Evolutionary conservation across 495 filamentous ascomycete genomes (phyloP).

Genomic region (Penicillium canariense): DNA sequence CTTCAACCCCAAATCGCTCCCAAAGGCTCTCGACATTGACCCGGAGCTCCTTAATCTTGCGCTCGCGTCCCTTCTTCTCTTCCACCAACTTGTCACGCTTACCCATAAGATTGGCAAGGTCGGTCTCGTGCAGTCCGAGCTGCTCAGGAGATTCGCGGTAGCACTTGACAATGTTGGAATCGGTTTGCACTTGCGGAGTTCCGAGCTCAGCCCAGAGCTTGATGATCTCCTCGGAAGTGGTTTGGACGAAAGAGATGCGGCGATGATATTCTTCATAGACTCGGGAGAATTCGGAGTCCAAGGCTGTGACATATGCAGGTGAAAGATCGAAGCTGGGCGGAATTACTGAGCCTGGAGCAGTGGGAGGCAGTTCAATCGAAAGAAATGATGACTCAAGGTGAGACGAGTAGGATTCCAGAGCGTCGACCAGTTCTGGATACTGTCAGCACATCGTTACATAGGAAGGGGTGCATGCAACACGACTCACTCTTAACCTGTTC

Average conservation of each 20-base stretch:
- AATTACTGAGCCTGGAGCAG: slow-evolving; percentile 68
- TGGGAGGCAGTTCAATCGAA: slow-evolving; percentile 76
- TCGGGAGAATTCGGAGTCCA: slow-evolving; percentile 87
- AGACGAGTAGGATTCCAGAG: slow-evolving; percentile 89
- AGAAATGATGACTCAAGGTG: slow-evolving; percentile 88
- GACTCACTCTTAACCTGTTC: slow-evolving; percentile 91
- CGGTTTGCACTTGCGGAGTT: slow-evolving; percentile 88
- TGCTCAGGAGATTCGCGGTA: slow-evolving; percentile 90
- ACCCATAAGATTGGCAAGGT: slow-evolving; percentile 66
- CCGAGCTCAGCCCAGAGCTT: slow-evolving; percentile 94
- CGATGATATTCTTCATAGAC: slow-evolving; percentile 94
- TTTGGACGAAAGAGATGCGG: slow-evolving; percentile 70
- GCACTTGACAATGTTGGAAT: slow-evolving; percentile 77
- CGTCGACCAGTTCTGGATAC: slow-evolving; percentile 77
- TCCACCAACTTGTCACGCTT: slow-evolving; percentile 84
- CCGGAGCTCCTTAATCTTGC: slow-evolving; percentile 73
- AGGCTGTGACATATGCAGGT: slow-evolving; percentile 75
- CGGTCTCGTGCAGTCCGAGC: slow-evolving; percentile 82
- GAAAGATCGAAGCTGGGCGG: slow-evolving; percentile 85
- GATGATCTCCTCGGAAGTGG: slow-evolving; percentile 79
- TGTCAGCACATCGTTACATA: slow-evolving; percentile 25
- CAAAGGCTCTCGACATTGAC: slow-evolving; percentile 75
- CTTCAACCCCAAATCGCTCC: slow-evolving; percentile 82
- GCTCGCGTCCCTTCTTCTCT: slow-evolving; percentile 89
- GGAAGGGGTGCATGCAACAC: background rate